phyloP scores from a whole-genome alignment of 2,329 filamentous ascomycete genomes.

The Aspergillus amoenus region DNA sequence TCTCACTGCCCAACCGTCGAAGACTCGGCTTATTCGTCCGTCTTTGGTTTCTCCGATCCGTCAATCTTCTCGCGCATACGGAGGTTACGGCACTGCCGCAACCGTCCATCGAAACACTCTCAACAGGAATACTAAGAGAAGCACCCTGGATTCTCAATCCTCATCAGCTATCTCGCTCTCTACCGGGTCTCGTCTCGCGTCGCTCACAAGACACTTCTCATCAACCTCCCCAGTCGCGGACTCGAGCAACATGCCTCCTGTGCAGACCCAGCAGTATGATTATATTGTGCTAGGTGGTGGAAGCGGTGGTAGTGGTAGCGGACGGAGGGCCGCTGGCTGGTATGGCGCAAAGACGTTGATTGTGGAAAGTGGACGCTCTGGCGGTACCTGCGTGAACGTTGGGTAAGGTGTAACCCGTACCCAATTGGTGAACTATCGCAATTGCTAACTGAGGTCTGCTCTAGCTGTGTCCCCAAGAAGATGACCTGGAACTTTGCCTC shows the following conservation, averaged over 20 bases:
- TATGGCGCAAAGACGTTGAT: constrained; percentile 53
- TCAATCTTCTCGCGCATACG: constrained; percentile 7
- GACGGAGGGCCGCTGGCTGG: constrained; percentile 51
- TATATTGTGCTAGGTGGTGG: constrained; percentile 58
- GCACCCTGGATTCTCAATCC: constrained; percentile 26
- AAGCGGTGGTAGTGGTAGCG: constrained; percentile 52
- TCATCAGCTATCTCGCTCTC: constrained; percentile 15
- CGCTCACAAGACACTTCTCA: constrained; percentile 44
- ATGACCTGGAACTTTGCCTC: constrained; percentile 55
- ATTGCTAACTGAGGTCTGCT: not conserved
- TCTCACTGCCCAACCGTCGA: constrained; percentile 19
- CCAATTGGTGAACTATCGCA: not conserved
- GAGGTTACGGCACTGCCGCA: constrained; percentile 17
- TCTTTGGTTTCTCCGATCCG: constrained; percentile 5
- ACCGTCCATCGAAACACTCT: constrained; percentile 2
- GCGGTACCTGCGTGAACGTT: constrained; percentile 55
- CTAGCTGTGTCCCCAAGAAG: constrained; percentile 54
- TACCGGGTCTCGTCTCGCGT: constrained; percentile 35
- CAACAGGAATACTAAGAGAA: not conserved
- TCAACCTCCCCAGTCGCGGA: constrained; percentile 24
- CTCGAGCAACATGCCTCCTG: constrained; percentile 46
- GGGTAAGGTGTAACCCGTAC: constrained; percentile 39
- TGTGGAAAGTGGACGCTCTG: constrained; percentile 50
- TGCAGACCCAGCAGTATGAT: constrained; percentile 50
- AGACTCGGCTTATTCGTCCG: constrained; percentile 13